Percentiles rank a stretch among this genome's conserved stretches.
Conservation (phyloP, 1,284 basidiomycete genomes). For the Flammula alnicola region DNA sequence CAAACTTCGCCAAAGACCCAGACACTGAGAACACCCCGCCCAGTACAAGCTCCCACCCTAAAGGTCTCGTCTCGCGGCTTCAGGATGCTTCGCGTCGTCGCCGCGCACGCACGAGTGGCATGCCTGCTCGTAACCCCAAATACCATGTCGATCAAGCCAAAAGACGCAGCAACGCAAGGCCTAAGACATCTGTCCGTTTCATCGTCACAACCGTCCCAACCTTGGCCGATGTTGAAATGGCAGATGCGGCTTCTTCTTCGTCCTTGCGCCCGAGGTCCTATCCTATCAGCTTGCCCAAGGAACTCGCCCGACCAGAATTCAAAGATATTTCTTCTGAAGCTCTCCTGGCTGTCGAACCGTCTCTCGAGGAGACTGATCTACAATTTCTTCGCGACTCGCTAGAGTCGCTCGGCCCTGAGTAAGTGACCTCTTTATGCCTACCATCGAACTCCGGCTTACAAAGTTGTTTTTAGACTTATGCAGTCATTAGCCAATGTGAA, state of each 20-base stretch:
- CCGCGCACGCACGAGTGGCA: not conserved
- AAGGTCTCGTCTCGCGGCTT: not conserved
- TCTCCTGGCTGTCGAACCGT: slow-evolving; percentile 33
- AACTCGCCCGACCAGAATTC: slow-evolving; percentile 38
- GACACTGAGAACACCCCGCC: slow-evolving; percentile 5
- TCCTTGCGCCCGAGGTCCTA: slow-evolving; percentile 2
- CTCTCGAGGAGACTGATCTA: slow-evolving; percentile 28
- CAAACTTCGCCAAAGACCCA: not conserved
- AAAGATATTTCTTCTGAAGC: slow-evolving; percentile 36
- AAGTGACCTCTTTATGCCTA: slow-evolving; percentile 23
- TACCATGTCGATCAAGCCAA: slow-evolving; percentile 29
- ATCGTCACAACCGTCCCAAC: slow-evolving; percentile 11
- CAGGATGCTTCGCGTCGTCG: slow-evolving; percentile 1
- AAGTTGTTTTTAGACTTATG: slow-evolving; percentile 35
- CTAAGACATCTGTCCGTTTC: slow-evolving; percentile 26
- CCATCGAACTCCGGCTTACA: slow-evolving; percentile 9
- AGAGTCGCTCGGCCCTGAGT: slow-evolving; percentile 37
- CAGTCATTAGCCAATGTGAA: slow-evolving; percentile 34
- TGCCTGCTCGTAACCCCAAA: not conserved
- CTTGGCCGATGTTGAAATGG: not conserved
- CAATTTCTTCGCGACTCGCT: slow-evolving; percentile 34
- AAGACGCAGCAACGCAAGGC: slow-evolving; percentile 26
- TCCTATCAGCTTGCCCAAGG: slow-evolving; percentile 35
- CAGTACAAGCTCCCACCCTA: not conserved
- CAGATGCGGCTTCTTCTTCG: not conserved